phyloP scores from a whole-genome alignment of 2,329 filamentous ascomycete species.

The Trichocomaceae sp. region DNA sequence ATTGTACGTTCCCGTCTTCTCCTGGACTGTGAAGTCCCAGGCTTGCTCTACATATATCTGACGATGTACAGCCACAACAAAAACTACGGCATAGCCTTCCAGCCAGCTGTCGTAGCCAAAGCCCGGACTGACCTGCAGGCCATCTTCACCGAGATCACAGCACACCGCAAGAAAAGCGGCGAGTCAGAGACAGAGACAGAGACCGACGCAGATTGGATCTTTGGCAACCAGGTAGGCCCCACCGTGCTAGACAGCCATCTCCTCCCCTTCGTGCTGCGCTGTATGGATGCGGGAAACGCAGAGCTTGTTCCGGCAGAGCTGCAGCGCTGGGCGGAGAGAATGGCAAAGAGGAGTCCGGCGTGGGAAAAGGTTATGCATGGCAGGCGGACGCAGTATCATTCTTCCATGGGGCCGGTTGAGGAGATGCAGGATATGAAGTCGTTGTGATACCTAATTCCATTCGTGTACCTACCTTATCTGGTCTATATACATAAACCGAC shows the following conservation, averaged over 20 bases:
- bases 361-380: constrained; percentile 9
- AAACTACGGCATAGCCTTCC: constrained; percentile 7
- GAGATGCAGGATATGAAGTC: constrained; percentile 11
- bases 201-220: constrained; percentile 1
- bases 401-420: constrained; percentile 5
- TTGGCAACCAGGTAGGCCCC: constrained; percentile 6
- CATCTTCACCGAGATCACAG: constrained; percentile 9
- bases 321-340: background rate
- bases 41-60: no score
- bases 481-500: no score
- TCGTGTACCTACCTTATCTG: no score
- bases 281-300: background rate
- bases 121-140: constrained; percentile 8
- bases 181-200: background rate
- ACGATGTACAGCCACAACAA: constrained; percentile 7
- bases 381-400: background rate
- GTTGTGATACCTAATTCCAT: background rate
- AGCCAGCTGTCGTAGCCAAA: constrained; percentile 6
- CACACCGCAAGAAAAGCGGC: constrained; percentile 6
- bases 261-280: constrained; percentile 6
- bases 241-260: constrained; percentile 8
- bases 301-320: constrained; percentile 7
- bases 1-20: constrained; percentile 1
- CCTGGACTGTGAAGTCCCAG: background rate
- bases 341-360: background rate